These are phyloP conservation scores for Trematosphaeria pertusa DNA, from an alignment of 2,329 filamentous ascomycete genomes.

Conservation along the genomic window DNA sequence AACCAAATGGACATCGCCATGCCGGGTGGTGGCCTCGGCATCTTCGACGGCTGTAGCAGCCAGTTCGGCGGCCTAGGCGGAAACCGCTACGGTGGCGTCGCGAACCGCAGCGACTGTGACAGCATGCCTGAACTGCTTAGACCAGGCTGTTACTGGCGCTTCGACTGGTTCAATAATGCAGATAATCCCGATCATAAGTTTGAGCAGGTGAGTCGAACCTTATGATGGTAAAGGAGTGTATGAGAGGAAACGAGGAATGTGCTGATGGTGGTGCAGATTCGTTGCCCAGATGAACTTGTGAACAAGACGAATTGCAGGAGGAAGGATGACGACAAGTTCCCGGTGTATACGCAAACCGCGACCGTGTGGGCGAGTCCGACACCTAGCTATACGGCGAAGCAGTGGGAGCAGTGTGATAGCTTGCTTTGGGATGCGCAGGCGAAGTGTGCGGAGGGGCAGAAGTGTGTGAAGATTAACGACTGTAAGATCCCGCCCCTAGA, in stretches of 20 bases:
- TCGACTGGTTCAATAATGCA: slow-evolving; percentile 42
- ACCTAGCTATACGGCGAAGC: background rate
- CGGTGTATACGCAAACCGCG: background rate
- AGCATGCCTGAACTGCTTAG: slow-evolving; percentile 39
- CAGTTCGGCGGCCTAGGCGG: slow-evolving; percentile 43
- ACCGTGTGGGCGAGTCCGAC: background rate
- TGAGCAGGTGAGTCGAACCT: slow-evolving; percentile 32
- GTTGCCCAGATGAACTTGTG: background rate
- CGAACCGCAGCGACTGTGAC: slow-evolving; percentile 37
- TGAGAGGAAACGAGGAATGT: background rate
- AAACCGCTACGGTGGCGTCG: slow-evolving; percentile 41
- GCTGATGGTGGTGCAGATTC: too few relatives aligned
- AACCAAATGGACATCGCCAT: slow-evolving; percentile 47
- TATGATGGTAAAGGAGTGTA: background rate
- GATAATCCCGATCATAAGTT: slow-evolving; percentile 40
- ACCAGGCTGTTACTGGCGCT: slow-evolving; percentile 42
- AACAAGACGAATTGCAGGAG: background rate
- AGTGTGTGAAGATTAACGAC: background rate
- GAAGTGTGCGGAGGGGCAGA: background rate
- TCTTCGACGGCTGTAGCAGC: slow-evolving; percentile 39
- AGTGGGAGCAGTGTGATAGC: background rate
- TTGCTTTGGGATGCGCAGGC: background rate
- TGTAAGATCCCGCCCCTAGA: too few relatives aligned
- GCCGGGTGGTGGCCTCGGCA: slow-evolving; percentile 42
- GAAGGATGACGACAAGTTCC: background rate